These are phyloP conservation scores for Crotalaria pallida DNA, from an alignment of 306 rosid species.

Conservation along the genomic window DNA sequence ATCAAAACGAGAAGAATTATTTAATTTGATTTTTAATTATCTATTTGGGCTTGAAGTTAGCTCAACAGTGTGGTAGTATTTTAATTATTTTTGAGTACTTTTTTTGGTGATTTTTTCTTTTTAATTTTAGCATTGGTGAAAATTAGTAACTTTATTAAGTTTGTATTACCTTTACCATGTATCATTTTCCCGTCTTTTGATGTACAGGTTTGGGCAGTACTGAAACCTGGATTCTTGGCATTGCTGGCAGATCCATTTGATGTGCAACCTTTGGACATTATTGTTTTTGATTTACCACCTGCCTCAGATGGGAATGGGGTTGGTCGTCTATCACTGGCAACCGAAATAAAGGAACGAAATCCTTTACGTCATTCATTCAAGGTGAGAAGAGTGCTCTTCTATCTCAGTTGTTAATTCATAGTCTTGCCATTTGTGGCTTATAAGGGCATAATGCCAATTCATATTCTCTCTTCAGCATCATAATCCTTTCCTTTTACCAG, in stretches of 20 bases:
- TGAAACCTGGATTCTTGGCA: conserved; percentile 96
- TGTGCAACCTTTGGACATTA: conserved; percentile 78
- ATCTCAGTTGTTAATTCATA: neutral
- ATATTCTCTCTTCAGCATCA: conserved; percentile 5
- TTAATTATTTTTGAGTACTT: neutral
- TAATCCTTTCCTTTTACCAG: neutral
- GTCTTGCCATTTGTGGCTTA: conserved; percentile 8
- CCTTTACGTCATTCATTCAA: conserved; percentile 84
- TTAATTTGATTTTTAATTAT: neutral
- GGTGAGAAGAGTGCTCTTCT: conserved; percentile 46
- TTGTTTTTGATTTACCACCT: conserved; percentile 89
- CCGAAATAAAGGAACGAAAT: conserved; percentile 75
- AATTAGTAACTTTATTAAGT: neutral
- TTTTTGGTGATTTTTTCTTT: too few relatives aligned
- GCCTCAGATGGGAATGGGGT: conserved; percentile 78
- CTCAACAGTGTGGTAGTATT: neutral
- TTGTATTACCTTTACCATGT: conserved; percentile 3
- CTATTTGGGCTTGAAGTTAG: neutral
- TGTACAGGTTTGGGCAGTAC: conserved; percentile 90
- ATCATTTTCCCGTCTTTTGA: conserved; percentile 18
- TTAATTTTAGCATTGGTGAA: too few relatives aligned
- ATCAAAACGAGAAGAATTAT: too few relatives aligned
- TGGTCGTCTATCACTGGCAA: conserved; percentile 73
- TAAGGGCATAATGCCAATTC: neutral
- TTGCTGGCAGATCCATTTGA: conserved; percentile 87